Evolutionary conservation across 192 early-diverging fungal species (phyloP).

Genomic region (Coemansia sp.): DNA sequence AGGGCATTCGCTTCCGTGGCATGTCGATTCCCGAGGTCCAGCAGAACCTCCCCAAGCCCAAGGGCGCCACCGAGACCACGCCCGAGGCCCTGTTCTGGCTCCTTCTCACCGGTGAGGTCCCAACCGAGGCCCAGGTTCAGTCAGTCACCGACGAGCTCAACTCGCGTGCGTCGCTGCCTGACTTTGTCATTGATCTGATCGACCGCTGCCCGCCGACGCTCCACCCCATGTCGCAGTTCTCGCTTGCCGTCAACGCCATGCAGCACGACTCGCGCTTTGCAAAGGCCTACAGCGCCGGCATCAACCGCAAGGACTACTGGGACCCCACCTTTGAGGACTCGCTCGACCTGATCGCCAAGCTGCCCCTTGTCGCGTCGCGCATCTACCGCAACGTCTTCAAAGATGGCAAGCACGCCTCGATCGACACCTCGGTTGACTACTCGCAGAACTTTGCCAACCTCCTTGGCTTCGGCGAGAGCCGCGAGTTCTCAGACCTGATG

Average conservation of each 20-base stretch:
- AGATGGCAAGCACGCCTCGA: constrained; percentile 87
- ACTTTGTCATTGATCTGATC: constrained; percentile 94
- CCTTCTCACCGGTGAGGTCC: constrained; percentile 95
- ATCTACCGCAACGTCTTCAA: constrained; percentile 99
- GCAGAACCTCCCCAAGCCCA: constrained; percentile 82
- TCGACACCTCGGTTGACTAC: constrained; percentile 90
- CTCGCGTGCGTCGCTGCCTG: constrained; percentile 86
- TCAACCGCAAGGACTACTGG: constrained; percentile 97
- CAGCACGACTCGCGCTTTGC: constrained; percentile 96
- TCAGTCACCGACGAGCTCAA: constrained; percentile 94
- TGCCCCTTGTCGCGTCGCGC: constrained; percentile 92
- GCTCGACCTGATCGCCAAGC: constrained; percentile 98
- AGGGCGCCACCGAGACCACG: constrained; percentile 88
- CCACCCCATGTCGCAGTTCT: constrained; percentile 99
- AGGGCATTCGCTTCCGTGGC: constrained; percentile 98
- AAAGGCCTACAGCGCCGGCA: constrained; percentile 92
- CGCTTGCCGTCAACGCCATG: constrained; percentile 93
- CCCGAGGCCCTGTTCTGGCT: constrained; percentile 99
- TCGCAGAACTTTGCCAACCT: constrained; percentile 93
- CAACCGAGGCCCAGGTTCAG: constrained; percentile 88
- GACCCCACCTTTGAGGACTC: constrained; percentile 94
- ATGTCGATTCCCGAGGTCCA: constrained; percentile 97
- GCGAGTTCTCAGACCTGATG: constrained; percentile 95
- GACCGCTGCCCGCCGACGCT: constrained; percentile 98
- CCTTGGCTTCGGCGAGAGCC: constrained; percentile 85